phyloP scores from a whole-genome alignment of 441 rosid species.

The Jatropha multifida region DNA sequence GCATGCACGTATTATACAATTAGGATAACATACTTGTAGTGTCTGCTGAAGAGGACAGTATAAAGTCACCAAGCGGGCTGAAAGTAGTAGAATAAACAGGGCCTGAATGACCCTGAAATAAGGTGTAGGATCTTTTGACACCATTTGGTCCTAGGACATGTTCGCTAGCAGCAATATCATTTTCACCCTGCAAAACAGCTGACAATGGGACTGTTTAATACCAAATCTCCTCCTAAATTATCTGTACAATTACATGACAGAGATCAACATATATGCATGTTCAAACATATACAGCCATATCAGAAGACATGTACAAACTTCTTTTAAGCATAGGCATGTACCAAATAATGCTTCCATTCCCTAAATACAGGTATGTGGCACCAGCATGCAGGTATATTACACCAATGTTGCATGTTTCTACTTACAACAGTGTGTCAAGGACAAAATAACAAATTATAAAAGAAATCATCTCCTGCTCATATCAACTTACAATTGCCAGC shows the following conservation, averaged over 20 bases:
- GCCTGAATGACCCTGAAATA: constrained; percentile 90
- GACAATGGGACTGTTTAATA: constrained; percentile 30
- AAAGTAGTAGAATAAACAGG: constrained; percentile 92
- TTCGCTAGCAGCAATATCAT: constrained; percentile 52
- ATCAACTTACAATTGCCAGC: constrained; percentile 49
- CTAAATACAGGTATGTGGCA: neutral
- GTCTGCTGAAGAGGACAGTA: constrained; percentile 93
- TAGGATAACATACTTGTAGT: constrained; percentile 55
- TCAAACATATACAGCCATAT: neutral
- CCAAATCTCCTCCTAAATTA: constrained; percentile 4
- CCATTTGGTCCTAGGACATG: constrained; percentile 46
- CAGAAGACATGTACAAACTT: neutral
- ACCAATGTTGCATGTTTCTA: neutral
- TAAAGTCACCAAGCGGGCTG: constrained; percentile 87
- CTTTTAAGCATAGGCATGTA: neutral
- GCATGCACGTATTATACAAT: neutral
- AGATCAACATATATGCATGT: neutral
- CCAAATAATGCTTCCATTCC: neutral
- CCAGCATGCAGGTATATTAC: neutral
- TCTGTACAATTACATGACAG: constrained; percentile 2
- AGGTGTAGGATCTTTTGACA: constrained; percentile 62
- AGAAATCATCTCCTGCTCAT: constrained; percentile 5
- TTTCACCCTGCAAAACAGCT: constrained; percentile 82
- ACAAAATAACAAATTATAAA: constrained; percentile 7
- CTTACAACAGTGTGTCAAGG: neutral